These are phyloP conservation scores for Skeletonema menzelii DNA, from an alignment of 108 stramenopile genomes.

Conservation along the genomic window DNA sequence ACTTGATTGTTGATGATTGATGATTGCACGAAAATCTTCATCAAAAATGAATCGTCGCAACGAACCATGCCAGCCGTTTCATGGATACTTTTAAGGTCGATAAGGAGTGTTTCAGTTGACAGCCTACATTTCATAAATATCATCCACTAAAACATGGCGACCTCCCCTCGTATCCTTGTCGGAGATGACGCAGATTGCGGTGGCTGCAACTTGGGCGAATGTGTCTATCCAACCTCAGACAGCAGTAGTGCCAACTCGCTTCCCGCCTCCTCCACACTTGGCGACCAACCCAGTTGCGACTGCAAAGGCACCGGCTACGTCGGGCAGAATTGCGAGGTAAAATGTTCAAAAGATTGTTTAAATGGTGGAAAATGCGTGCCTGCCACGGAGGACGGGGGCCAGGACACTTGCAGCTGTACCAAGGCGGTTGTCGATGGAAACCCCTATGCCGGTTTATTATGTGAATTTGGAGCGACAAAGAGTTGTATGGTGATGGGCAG, in stretches of 20 bases:
- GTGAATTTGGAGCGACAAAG: slow-evolving; percentile 50
- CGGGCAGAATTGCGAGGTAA: slow-evolving; percentile 33
- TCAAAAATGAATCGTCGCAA: too few relatives aligned
- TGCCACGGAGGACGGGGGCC: background rate
- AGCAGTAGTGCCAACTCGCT: background rate
- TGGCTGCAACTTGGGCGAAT: slow-evolving; percentile 32
- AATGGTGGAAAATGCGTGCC: slow-evolving; percentile 39
- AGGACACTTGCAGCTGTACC: slow-evolving; percentile 35
- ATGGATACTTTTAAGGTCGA: too few relatives aligned
- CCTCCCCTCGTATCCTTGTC: slow-evolving; percentile 12
- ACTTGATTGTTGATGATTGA: too few relatives aligned
- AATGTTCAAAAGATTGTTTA: slow-evolving; percentile 20
- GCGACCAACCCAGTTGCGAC: slow-evolving; percentile 27
- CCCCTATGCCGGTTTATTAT: slow-evolving; percentile 45
- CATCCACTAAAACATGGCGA: too few relatives aligned
- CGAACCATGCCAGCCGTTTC: too few relatives aligned
- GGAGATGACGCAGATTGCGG: slow-evolving; percentile 34
- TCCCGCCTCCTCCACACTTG: slow-evolving; percentile 13
- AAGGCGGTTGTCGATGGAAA: slow-evolving; percentile 46
- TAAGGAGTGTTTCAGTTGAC: too few relatives aligned
- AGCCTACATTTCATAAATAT: too few relatives aligned
- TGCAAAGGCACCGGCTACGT: slow-evolving; percentile 31
- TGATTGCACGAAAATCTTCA: too few relatives aligned
- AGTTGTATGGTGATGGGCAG: slow-evolving; percentile 47
- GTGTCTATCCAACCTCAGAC: slow-evolving; percentile 12